Evolutionary conservation across 1,284 basidiomycete genomes (phyloP).

Genomic region (Golubevia sp.): DNA sequence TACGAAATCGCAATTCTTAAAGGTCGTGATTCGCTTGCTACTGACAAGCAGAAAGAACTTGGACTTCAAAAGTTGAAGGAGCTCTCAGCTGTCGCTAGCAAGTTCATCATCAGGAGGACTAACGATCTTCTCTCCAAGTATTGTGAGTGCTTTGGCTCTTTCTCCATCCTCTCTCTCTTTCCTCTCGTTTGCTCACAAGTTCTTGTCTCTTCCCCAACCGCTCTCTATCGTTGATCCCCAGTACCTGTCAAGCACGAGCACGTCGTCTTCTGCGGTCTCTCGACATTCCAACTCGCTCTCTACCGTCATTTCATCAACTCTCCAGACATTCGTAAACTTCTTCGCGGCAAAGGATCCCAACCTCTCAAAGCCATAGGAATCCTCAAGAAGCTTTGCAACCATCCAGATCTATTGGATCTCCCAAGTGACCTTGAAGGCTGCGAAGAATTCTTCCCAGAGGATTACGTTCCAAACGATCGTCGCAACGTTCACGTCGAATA

Average conservation of each 20-base stretch:
- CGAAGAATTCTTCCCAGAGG: constrained; percentile 81
- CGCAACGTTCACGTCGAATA: constrained; percentile 40
- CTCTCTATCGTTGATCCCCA: constrained; percentile 60
- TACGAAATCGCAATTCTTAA: constrained; percentile 93
- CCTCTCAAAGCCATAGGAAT: constrained; percentile 97
- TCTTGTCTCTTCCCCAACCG: neutral
- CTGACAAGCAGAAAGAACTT: constrained; percentile 77
- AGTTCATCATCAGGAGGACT: constrained; percentile 95
- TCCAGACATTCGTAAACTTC: constrained; percentile 87
- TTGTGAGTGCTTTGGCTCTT: constrained; percentile 67
- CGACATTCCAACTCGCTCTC: constrained; percentile 82
- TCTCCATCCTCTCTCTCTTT: neutral
- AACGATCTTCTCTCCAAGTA: constrained; percentile 98
- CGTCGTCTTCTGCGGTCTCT: constrained; percentile 93
- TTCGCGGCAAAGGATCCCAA: constrained; percentile 88
- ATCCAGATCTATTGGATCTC: constrained; percentile 88
- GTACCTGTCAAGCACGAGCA: constrained; percentile 99
- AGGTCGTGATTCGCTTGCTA: constrained; percentile 89
- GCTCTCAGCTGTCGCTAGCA: constrained; percentile 84
- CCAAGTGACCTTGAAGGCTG: constrained; percentile 85
- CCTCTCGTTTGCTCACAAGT: neutral
- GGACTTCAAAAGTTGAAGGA: constrained; percentile 93
- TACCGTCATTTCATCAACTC: constrained; percentile 94
- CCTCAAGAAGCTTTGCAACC: constrained; percentile 96
- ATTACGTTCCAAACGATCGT: constrained; percentile 69